Base-by-base conservation (phyloP, 1,139 yeast genomes). In the Zygoascus meyerae region DNA sequence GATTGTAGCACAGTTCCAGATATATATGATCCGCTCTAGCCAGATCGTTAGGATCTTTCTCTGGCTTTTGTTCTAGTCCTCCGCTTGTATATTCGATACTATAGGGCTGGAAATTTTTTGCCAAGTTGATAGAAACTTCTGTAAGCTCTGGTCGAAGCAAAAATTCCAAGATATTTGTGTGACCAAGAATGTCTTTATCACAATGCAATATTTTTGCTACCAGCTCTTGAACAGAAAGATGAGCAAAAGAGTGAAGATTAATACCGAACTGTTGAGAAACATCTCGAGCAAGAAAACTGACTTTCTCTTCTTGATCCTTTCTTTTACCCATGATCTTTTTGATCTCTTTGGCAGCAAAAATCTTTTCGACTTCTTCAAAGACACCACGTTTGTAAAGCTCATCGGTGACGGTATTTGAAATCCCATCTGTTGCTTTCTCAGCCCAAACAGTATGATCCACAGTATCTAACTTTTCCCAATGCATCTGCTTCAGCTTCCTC, bases 231-330 rank as follows among this genome's bases (percentile, higher is more conserved):
- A 83, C 95, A 1, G 79, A 61, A 46, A 77, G 59, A 51, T 70
- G 72, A 2, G 87, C 76, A 68, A 81, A 86, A 74, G 83, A 77
- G 61, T 92, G 97, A 49, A 92, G 69, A 58, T 90, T 89, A 60
- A 92, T 92, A 37, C 95, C 97, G 69, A 92, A 87, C 58, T 86
- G 95, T 61, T 83, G 92, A 1, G 95, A 86, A 52, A 89, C 67
- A 57, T 90, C 96, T 49, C 95, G 69, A 1, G 95, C 77, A 50
- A 92, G 72, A 52, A 83, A 80, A 0, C 86, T 69, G 1, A 83
- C 63, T 56, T 81, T 78, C 45, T 75, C 70, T 17, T 63, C 66
- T 34, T 64, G 66, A 11, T 64, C 63, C 32, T 65, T 61, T 40
- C 68, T 63, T 61, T 62, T 59, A 50, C 62, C 66, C 57, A 53